These are phyloP conservation scores for Peltaster fructicola DNA, from an alignment of 2,329 filamentous ascomycete species.

Conservation along the genomic window DNA sequence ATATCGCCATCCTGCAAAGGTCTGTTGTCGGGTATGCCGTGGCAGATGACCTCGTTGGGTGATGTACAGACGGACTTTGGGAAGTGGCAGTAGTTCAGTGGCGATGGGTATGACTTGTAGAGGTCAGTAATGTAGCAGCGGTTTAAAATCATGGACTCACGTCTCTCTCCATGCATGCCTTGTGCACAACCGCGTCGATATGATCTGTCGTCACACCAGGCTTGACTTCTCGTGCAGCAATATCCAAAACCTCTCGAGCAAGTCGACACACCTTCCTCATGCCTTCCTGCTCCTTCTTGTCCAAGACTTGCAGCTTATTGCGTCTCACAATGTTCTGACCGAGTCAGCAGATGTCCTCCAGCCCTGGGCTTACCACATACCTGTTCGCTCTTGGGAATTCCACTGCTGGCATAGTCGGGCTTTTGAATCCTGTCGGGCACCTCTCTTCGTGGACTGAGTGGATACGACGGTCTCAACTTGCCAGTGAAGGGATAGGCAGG, in stretches of 20 bases:
- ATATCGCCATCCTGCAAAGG: slow-evolving; percentile 84
- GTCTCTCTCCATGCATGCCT: slow-evolving; percentile 81
- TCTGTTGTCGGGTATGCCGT: slow-evolving; percentile 89
- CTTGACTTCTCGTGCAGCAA: slow-evolving; percentile 63
- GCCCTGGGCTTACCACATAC: slow-evolving; percentile 34
- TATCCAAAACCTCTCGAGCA: slow-evolving; percentile 80
- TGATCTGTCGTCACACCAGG: slow-evolving; percentile 94
- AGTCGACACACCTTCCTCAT: slow-evolving; percentile 88
- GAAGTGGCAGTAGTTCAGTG: slow-evolving; percentile 88
- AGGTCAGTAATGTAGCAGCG: background rate
- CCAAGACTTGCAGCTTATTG: slow-evolving; percentile 69
- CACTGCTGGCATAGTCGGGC: slow-evolving; percentile 78
- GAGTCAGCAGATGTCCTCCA: background rate
- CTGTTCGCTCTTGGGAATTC: slow-evolving; percentile 51
- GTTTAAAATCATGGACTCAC: slow-evolving; percentile 34
- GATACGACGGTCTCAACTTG: slow-evolving; percentile 53
- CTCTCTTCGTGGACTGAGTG: slow-evolving; percentile 50
- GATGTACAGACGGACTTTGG: slow-evolving; percentile 97
- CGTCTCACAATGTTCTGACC: slow-evolving; percentile 20
- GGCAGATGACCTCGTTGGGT: slow-evolving; percentile 92
- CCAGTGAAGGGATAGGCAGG: slow-evolving; percentile 75
- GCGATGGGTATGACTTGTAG: slow-evolving; percentile 73
- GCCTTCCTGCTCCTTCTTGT: slow-evolving; percentile 60
- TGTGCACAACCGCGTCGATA: slow-evolving; percentile 87
- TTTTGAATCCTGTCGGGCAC: slow-evolving; percentile 65